phyloP scores from a whole-genome alignment of 1,284 basidiomycete genomes.

The Ceratobasidium sp. region DNA sequence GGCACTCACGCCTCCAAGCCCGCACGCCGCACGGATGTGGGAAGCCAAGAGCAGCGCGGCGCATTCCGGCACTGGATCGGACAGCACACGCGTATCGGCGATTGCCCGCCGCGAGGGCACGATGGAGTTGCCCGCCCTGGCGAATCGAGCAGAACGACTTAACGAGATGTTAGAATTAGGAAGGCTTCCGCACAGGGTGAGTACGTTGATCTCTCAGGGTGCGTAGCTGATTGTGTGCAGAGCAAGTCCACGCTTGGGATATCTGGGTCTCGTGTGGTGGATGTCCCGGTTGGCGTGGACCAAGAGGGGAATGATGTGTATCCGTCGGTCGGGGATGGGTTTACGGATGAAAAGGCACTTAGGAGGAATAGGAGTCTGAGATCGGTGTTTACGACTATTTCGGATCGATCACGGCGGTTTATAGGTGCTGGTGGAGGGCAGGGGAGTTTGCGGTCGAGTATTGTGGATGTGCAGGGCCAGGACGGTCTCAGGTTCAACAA shows the following conservation, averaged over 20 bases:
- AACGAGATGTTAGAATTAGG: slow-evolving; percentile 60
- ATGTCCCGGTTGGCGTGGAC: slow-evolving; percentile 25
- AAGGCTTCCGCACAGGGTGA: slow-evolving; percentile 55
- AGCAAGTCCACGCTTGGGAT: slow-evolving; percentile 10
- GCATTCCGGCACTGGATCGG: not conserved
- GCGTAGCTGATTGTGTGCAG: not conserved
- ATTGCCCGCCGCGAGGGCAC: slow-evolving; percentile 50
- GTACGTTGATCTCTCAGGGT: not conserved
- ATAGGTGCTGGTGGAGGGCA: not conserved
- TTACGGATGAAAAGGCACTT: slow-evolving; percentile 22
- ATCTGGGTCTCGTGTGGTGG: not conserved
- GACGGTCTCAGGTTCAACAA: slow-evolving; percentile 20
- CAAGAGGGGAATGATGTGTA: slow-evolving; percentile 28
- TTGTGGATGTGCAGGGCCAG: slow-evolving; percentile 31
- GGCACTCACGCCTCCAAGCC: no score
- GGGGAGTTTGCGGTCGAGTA: not conserved
- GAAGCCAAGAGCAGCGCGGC: not conserved
- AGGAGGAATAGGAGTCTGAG: slow-evolving; percentile 2
- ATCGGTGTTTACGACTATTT: slow-evolving; percentile 21
- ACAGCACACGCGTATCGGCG: not conserved
- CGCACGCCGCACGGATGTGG: slow-evolving; percentile 5
- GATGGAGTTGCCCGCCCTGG: slow-evolving; percentile 59
- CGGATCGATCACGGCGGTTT: slow-evolving; percentile 20
- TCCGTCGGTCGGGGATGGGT: slow-evolving; percentile 14
- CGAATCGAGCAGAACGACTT: slow-evolving; percentile 58